phyloP scores from a whole-genome alignment of 495 filamentous ascomycete species.

The Penicillium steckii region DNA sequence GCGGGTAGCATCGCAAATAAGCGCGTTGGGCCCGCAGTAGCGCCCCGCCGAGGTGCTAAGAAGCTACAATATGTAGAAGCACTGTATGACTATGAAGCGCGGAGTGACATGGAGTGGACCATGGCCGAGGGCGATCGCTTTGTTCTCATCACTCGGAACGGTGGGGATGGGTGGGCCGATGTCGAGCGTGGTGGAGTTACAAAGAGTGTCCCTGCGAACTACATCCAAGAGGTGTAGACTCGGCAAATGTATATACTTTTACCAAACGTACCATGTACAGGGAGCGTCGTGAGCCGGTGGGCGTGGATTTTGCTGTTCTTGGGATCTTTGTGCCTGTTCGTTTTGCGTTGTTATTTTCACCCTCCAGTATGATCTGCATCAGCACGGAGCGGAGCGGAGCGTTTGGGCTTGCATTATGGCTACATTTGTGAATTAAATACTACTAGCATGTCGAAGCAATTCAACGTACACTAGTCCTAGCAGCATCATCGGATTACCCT shows the following conservation, averaged over 20 bases:
- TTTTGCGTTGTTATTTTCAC: slow-evolving; percentile 8
- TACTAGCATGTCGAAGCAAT: not conserved
- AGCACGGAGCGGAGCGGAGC: slow-evolving; percentile 19
- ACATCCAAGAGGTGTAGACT: slow-evolving; percentile 70
- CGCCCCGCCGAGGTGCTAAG: slow-evolving; percentile 88
- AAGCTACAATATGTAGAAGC: slow-evolving; percentile 94
- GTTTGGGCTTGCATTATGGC: not conserved
- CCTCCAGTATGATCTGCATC: slow-evolving; percentile 22
- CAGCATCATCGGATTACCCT: no score
- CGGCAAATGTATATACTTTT: slow-evolving; percentile 7
- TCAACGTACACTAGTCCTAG: no score
- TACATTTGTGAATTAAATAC: slow-evolving; percentile 10
- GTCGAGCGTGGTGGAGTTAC: slow-evolving; percentile 87
- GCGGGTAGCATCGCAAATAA: slow-evolving; percentile 58
- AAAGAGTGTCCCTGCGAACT: slow-evolving; percentile 93
- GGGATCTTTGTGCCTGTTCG: not conserved
- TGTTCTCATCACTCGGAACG: slow-evolving; percentile 78
- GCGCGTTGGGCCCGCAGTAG: slow-evolving; percentile 91
- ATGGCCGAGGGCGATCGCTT: slow-evolving; percentile 92
- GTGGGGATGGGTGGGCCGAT: slow-evolving; percentile 94
- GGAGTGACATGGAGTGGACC: slow-evolving; percentile 80
- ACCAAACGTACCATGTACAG: slow-evolving; percentile 5
- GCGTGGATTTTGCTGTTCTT: not conserved
- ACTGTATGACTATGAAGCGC: slow-evolving; percentile 85
- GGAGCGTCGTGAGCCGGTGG: not conserved